Percentiles rank a stretch among this genome's conserved stretches.
Evolutionary conservation across 148 eudicot species (phyloP).

Genomic region (Vaccinium vitisidaea): DNA sequence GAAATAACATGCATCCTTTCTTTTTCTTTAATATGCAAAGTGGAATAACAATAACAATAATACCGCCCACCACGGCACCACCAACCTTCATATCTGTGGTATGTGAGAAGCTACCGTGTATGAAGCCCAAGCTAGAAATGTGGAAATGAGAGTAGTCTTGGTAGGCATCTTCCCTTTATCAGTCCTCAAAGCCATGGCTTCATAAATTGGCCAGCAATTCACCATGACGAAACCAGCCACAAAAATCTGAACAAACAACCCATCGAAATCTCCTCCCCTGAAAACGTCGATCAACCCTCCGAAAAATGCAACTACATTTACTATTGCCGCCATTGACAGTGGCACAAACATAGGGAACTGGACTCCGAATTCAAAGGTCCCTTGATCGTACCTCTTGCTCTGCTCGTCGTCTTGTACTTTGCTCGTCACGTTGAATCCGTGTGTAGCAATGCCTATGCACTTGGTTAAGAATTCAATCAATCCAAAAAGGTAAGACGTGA

Average conservation of each 20-base stretch:
- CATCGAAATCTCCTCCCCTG: conserved; percentile 21
- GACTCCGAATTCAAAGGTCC: conserved; percentile 52
- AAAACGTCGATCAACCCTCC: conserved; percentile 26
- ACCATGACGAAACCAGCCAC: conserved; percentile 49
- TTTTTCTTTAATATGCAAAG: too few relatives aligned
- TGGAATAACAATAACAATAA: too few relatives aligned
- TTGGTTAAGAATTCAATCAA: conserved; percentile 37
- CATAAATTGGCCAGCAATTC: conserved; percentile 65
- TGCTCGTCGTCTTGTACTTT: conserved; percentile 47
- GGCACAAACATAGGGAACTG: conserved; percentile 61
- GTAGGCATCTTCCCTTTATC: conserved; percentile 63
- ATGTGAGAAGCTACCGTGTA: conserved; percentile 13
- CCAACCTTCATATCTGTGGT: not conserved
- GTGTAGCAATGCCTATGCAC: conserved; percentile 29
- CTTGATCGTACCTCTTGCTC: conserved; percentile 49
- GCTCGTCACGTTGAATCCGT: conserved; percentile 44
- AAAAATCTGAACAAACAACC: conserved; percentile 38
- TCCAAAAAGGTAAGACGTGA: conserved; percentile 47
- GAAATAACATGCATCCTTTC: too few relatives aligned
- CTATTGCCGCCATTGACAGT: conserved; percentile 37
- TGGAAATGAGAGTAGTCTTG: conserved; percentile 36
- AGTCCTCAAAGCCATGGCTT: conserved; percentile 54
- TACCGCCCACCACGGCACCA: too few relatives aligned
- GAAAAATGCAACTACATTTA: conserved; percentile 42
- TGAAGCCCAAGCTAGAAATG: conserved; percentile 29